phyloP scores from a whole-genome alignment of 2,329 filamentous ascomycete species.

The Colletotrichum tropicicola region DNA sequence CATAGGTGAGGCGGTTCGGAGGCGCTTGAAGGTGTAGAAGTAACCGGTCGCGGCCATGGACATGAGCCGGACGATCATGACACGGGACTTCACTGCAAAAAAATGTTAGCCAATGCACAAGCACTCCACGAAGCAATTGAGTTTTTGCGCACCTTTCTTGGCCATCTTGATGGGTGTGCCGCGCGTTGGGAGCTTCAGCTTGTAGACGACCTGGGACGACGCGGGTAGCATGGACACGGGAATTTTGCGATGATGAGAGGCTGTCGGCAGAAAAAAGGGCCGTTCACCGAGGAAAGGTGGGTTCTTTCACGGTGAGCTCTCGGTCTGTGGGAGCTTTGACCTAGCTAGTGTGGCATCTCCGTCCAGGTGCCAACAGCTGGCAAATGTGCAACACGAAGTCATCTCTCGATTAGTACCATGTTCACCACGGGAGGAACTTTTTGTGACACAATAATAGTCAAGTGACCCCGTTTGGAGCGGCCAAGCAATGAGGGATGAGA shows the following conservation, averaged over 20 bases:
- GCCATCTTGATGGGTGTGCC: conserved; percentile 27
- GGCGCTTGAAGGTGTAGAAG: conserved; percentile 90
- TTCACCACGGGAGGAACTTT: background rate
- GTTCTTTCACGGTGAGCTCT: background rate
- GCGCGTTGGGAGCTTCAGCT: conserved; percentile 17
- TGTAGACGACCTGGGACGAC: conserved; percentile 37
- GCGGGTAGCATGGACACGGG: conserved; percentile 1
- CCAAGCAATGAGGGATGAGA: background rate
- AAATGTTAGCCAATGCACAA: background rate
- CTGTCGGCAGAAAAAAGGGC: conserved; percentile 24
- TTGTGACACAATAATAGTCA: conserved; percentile 1
- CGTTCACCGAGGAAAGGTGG: conserved; percentile 9
- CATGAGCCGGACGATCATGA: conserved; percentile 91
- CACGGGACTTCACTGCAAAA: conserved; percentile 82
- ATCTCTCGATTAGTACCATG: background rate
- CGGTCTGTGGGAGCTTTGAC: background rate
- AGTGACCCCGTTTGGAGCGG: background rate
- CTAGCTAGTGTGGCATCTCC: background rate
- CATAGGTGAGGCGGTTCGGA: conserved; percentile 82
- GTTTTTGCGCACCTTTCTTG: conserved; percentile 25
- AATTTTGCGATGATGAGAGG: conserved; percentile 16
- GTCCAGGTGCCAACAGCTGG: background rate
- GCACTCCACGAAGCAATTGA: background rate
- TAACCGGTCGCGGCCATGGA: conserved; percentile 99
- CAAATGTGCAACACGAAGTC: background rate